Evolutionary conservation across 805 yeast genomes (phyloP).

Genomic region (Candida nanaspora): DNA sequence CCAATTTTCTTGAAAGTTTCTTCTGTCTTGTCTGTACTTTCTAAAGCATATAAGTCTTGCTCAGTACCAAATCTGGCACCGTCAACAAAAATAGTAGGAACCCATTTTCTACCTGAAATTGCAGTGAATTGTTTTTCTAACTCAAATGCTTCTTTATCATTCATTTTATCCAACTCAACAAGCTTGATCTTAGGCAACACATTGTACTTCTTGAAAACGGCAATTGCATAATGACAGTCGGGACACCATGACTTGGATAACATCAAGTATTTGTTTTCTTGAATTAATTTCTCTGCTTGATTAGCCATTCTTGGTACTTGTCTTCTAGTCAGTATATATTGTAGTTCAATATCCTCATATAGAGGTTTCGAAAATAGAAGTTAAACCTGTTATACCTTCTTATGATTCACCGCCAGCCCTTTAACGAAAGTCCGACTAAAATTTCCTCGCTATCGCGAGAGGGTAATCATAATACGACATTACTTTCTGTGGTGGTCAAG

Average conservation of each 20-base stretch:
- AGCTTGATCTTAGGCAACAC: slow-evolving; percentile 42
- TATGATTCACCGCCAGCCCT: no score
- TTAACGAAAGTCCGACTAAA: no score
- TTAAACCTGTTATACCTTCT: no score
- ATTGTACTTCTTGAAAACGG: slow-evolving; percentile 45
- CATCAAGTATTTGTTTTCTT: slow-evolving; percentile 42
- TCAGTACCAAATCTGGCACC: slow-evolving; percentile 57
- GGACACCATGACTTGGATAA: slow-evolving; percentile 75
- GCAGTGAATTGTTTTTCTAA: slow-evolving; percentile 51
- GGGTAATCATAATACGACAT: no score
- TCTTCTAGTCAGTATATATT: background rate
- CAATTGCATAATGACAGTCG: slow-evolving; percentile 60
- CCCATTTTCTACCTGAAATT: slow-evolving; percentile 57
- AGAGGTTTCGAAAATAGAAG: no score
- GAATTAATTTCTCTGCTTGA: slow-evolving; percentile 40
- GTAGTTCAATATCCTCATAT: background rate
- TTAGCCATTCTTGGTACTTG: slow-evolving; percentile 7
- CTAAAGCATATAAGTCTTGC: slow-evolving; percentile 34
- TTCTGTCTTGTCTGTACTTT: slow-evolving; percentile 27
- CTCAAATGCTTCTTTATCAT: slow-evolving; percentile 40
- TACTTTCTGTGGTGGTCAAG: no score
- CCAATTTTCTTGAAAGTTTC: slow-evolving; percentile 27
- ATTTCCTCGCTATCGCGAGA: no score
- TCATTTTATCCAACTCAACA: slow-evolving; percentile 56
- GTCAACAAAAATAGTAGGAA: slow-evolving; percentile 59